phyloP scores from a whole-genome alignment of 192 early-diverging fungal species.

The Funneliformis geosporum region DNA sequence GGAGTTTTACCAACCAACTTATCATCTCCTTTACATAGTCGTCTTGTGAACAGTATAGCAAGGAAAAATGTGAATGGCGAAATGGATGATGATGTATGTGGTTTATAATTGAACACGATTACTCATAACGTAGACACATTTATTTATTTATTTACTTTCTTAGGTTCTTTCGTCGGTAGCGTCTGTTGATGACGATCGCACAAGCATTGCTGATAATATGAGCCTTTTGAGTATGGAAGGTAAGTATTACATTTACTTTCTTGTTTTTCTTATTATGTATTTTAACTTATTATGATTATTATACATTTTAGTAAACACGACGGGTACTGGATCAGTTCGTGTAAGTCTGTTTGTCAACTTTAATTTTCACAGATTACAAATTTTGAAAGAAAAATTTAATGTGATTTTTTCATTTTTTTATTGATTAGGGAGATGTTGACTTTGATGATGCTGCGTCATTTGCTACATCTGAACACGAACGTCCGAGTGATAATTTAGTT shows the following conservation, averaged over 20 bases:
- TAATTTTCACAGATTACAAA: background rate
- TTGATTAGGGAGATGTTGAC: conserved; percentile 58
- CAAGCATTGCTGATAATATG: conserved; percentile 70
- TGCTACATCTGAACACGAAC: conserved; percentile 44
- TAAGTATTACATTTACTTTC: conserved; percentile 1
- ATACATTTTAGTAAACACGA: conserved; percentile 66
- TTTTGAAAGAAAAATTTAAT: background rate
- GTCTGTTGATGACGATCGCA: conserved; percentile 42
- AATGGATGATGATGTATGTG: conserved; percentile 21
- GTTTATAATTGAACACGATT: background rate
- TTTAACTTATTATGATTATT: background rate
- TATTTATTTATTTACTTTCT: conserved; percentile 33
- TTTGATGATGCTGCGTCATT: conserved; percentile 53
- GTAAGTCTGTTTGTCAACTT: conserved; percentile 46
- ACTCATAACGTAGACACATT: conserved; percentile 17
- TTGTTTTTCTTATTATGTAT: background rate
- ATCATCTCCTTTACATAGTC: conserved; percentile 15
- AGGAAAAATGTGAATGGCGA: conserved; percentile 36
- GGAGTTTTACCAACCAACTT: conserved; percentile 24
- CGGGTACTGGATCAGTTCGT: conserved; percentile 73
- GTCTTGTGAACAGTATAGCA: conserved; percentile 26
- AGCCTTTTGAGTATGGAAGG: conserved; percentile 67
- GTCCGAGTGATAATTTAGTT: conserved; percentile 34
- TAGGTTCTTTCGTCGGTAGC: conserved; percentile 23
- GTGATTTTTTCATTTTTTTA: background rate